Base-by-base conservation (phyloP, 2,329 filamentous ascomycete genomes). In the Pseudogymnoascus destructans region DNA sequence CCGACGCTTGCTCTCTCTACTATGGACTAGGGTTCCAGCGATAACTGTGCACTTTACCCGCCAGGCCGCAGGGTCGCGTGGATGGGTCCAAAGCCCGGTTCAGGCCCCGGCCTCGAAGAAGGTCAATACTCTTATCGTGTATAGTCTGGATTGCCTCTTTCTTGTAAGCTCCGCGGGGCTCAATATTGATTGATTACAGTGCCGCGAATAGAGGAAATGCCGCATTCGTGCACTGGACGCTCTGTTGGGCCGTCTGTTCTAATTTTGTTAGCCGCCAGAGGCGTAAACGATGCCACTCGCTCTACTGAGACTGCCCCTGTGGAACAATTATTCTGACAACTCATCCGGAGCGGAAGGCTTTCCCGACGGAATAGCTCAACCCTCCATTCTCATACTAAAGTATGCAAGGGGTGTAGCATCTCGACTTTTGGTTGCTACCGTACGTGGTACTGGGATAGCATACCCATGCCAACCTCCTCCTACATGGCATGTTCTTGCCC, bases 111-210 rank as follows among this genome's bases (percentile, higher is more conserved):
- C 42, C 25, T 6, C 23, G n/a, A 52, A 30, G 25, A 52, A 17
- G 42, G 42, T 52, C 42, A 52, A 52, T 52, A 52, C 42, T 52
- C 42, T 52, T 52, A 52, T 52, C 42, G 42, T 52, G 42, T 25
- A 52, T 52, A 17, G 42, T 52, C 8, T 8, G 25, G 25, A 30
- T 52, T 52, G 42, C 42, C 30, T 52, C 42, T 52, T 52, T 52
- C 42, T 25, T 52, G 42, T 52, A 52, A 52, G 42, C 23, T 52
- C 42, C 5, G 1, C 15, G 42, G 42, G 25, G 13, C 19, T 52
- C 42, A 52, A 52, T 52, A 52, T 52, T 30, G 42, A 27, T 9
- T 17, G n/a, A 30, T n/a, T 52, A n/a, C 23, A 4, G 23, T 17
- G 23, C n/a, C 25, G 23, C 30, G 42, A 30, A 30, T 30, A 52